Percentiles rank a stretch among this genome's conserved stretches.
Conservation (phyloP, 1,284 basidiomycete genomes). For the Takashimella koratensis region DNA sequence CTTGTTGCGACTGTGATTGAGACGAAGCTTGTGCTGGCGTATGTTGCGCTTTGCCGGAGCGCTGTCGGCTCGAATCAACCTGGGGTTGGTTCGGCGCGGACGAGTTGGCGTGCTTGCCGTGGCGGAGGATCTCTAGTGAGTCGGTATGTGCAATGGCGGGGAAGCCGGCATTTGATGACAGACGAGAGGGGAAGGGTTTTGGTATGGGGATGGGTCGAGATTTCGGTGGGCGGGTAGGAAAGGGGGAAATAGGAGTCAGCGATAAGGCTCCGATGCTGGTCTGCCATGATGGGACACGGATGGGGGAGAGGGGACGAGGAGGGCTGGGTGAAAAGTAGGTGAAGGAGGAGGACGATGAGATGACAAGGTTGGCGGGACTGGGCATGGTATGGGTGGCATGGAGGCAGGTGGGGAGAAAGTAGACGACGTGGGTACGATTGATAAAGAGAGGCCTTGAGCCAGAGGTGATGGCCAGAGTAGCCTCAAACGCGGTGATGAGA, state of each 20-base stretch:
- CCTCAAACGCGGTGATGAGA: too few relatives aligned
- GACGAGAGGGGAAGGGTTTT: background rate
- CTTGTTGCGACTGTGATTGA: conserved; percentile 28
- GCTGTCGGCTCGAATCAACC: conserved; percentile 30
- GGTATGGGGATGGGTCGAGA: conserved; percentile 3
- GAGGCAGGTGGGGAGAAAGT: background rate
- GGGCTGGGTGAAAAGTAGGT: conserved; percentile 16
- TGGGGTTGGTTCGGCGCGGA: conserved; percentile 21
- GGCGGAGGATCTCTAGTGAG: conserved; percentile 70
- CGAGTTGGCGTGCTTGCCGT: conserved; percentile 66
- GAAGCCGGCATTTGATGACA: too few relatives aligned
- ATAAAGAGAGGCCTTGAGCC: too few relatives aligned
- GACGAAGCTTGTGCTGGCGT: conserved; percentile 31
- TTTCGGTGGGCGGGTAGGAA: background rate
- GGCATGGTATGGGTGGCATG: too few relatives aligned
- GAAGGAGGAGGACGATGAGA: conserved; percentile 5
- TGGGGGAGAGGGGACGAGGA: conserved; percentile 15
- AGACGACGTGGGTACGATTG: too few relatives aligned
- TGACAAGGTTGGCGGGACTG: too few relatives aligned
- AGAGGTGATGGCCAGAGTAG: too few relatives aligned
- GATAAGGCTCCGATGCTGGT: background rate
- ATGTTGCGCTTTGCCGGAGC: conserved; percentile 27
- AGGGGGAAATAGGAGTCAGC: conserved; percentile 11
- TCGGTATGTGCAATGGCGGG: conserved; percentile 11
- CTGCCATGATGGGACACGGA: conserved; percentile 9